Percentiles rank a stretch among this genome's conserved stretches.
phyloP scores from a whole-genome alignment of 2,329 filamentous ascomycete species.

The Calonectria honghensis region DNA sequence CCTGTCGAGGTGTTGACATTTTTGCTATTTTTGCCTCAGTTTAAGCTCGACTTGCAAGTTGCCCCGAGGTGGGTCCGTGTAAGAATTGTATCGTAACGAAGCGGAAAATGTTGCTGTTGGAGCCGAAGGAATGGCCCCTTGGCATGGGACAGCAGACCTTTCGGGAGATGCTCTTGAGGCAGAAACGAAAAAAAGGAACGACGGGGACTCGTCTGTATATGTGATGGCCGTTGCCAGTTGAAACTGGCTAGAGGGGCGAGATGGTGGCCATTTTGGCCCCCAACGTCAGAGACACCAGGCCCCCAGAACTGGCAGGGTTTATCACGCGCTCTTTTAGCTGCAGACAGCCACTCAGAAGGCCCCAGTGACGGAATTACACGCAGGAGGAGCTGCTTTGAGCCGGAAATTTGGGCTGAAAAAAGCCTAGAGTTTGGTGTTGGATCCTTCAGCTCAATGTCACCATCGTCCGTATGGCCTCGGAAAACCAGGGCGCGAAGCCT shows the following conservation, averaged over 20 bases:
- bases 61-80: too few relatives aligned
- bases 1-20: conserved; percentile 33
- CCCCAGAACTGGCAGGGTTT: neutral
- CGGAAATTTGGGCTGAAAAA: neutral
- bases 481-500: neutral
- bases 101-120: neutral
- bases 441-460: neutral
- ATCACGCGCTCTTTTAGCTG: conserved; percentile 30
- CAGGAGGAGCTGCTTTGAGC: neutral
- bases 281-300: conserved; percentile 9
- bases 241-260: conserved; percentile 12
- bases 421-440: neutral
- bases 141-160: neutral
- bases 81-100: neutral
- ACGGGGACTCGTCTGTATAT: conserved; percentile 11
- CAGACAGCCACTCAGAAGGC: conserved; percentile 14
- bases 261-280: conserved; percentile 20
- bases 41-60: neutral
- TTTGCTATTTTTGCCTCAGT: neutral
- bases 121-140: conserved; percentile 7
- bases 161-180: neutral
- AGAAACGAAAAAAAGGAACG: neutral
- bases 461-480: neutral
- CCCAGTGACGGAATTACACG: neutral
- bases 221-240: conserved; percentile 2